Percentiles rank a stretch among this genome's conserved stretches.
phyloP scores from a whole-genome alignment of 768 basidiomycete genomes.

The Daedaleopsis nitida region DNA sequence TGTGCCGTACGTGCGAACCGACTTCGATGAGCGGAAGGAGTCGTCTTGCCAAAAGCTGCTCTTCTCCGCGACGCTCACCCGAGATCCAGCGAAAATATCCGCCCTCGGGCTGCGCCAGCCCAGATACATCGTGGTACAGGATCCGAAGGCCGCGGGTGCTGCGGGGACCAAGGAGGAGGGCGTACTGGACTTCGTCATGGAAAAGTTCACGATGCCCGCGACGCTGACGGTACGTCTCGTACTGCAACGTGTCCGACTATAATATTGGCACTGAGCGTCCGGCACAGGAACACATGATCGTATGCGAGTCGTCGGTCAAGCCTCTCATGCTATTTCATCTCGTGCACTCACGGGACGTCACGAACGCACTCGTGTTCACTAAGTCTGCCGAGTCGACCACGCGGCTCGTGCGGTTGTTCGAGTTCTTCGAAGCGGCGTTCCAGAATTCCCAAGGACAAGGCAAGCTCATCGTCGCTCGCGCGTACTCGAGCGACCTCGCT shows the following conservation, averaged over 20 bases:
- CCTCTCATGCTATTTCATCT: slow-evolving; percentile 90
- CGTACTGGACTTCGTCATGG: slow-evolving; percentile 61
- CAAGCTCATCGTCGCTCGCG: slow-evolving; percentile 48
- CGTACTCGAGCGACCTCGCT: slow-evolving; percentile 88
- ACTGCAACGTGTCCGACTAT: too few relatives aligned
- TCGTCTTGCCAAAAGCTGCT: slow-evolving; percentile 90
- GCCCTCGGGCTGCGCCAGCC: slow-evolving; percentile 77
- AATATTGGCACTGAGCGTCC: too few relatives aligned
- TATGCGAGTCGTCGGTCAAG: slow-evolving; percentile 78
- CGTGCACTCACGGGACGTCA: slow-evolving; percentile 59
- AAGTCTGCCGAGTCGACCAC: slow-evolving; percentile 91
- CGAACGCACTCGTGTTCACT: slow-evolving; percentile 89
- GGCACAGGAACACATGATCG: slow-evolving; percentile 81
- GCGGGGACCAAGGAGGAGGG: slow-evolving; percentile 33
- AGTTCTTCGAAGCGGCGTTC: slow-evolving; percentile 64
- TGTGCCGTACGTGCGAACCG: slow-evolving; percentile 44
- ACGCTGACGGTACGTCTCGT: slow-evolving; percentile 61
- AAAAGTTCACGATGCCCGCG: slow-evolving; percentile 80
- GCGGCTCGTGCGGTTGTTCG: slow-evolving; percentile 79
- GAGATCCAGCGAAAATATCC: slow-evolving; percentile 91
- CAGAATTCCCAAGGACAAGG: slow-evolving; percentile 18
- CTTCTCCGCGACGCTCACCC: slow-evolving; percentile 94
- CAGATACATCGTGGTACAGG: slow-evolving; percentile 87
- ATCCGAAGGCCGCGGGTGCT: slow-evolving; percentile 34
- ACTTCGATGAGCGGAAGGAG: slow-evolving; percentile 57